Conservation (phyloP, 805 yeast species). For the Wickerhamiella dianesei region DNA sequence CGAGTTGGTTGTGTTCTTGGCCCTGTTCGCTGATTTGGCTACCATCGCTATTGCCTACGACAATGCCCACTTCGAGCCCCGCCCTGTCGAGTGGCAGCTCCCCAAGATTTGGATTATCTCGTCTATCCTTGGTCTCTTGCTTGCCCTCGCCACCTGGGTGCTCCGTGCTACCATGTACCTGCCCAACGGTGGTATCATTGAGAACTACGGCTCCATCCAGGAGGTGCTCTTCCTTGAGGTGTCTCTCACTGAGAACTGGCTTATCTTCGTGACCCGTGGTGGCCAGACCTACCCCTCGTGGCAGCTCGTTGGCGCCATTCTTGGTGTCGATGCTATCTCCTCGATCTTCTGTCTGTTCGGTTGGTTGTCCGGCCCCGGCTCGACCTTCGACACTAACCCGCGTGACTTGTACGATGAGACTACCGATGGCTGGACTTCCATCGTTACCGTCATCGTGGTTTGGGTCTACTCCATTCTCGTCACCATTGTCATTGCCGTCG, state of each 20-base stretch:
- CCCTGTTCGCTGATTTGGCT: conserved; percentile 94
- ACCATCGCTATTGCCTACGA: conserved; percentile 95
- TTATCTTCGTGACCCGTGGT: conserved; percentile 93
- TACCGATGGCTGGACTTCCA: conserved; percentile 83
- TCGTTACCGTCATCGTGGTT: conserved; percentile 83
- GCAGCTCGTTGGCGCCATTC: conserved; percentile 92
- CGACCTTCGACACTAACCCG: conserved; percentile 23
- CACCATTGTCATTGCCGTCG: conserved; percentile 91
- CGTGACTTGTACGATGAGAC: conserved; percentile 35
- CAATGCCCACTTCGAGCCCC: conserved; percentile 88
- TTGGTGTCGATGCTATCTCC: conserved; percentile 79
- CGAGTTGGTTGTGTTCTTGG: conserved; percentile 88
- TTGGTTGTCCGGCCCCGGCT: conserved; percentile 48
- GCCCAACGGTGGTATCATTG: conserved; percentile 66
- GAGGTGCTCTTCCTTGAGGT: conserved; percentile 90
- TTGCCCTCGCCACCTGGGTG: conserved; percentile 91
- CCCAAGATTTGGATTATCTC: conserved; percentile 98
- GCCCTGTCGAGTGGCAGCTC: conserved; percentile 92
- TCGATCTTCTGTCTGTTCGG: conserved; percentile 88
- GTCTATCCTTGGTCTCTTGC: conserved; percentile 65
- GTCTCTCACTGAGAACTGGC: conserved; percentile 94
- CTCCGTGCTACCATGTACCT: conserved; percentile 87
- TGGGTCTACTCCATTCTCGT: conserved; percentile 94
- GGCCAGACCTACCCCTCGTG: conserved; percentile 98
- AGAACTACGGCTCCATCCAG: conserved; percentile 89